phyloP scores from a whole-genome alignment of 345 rosid genomes.

The Linum lewisii region DNA sequence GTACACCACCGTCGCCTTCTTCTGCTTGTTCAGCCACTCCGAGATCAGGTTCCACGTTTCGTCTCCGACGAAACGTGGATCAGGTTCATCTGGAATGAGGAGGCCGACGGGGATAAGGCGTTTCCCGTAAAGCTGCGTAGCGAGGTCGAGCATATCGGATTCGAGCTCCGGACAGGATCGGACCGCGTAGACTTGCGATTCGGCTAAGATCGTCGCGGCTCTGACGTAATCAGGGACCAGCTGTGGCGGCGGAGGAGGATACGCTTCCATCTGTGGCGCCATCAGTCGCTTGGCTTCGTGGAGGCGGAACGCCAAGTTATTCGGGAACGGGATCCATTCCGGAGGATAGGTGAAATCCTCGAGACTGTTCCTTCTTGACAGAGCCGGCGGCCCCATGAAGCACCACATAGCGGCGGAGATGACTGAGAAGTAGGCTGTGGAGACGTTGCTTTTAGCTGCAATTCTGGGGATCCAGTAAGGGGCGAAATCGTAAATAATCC shows the following conservation, averaged over 20 bases:
- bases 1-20: slow-evolving; percentile 31
- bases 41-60: slow-evolving; percentile 19
- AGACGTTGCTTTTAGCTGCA: background rate
- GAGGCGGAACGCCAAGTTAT: slow-evolving; percentile 12
- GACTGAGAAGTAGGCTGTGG: background rate
- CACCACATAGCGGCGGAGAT: background rate
- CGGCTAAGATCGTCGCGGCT: background rate
- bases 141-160: slow-evolving; percentile 14
- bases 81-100: too few species aligned
- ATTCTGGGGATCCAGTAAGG: background rate
- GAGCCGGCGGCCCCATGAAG: background rate
- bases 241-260: background rate
- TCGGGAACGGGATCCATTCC: slow-evolving; percentile 19
- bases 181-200: slow-evolving; percentile 12
- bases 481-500: slow-evolving; percentile 1
- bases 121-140: slow-evolving; percentile 15
- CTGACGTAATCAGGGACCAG: slow-evolving; percentile 1
- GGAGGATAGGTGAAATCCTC: slow-evolving; percentile 17
- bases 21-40: slow-evolving; percentile 34
- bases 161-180: slow-evolving; percentile 20
- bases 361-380: slow-evolving; percentile 2
- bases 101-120: slow-evolving; percentile 16
- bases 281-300: slow-evolving; percentile 6
- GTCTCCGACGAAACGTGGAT: slow-evolving; percentile 23
- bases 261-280: background rate